Conservation (phyloP, 305 asterid species). For the Coffea humblotiana region DNA sequence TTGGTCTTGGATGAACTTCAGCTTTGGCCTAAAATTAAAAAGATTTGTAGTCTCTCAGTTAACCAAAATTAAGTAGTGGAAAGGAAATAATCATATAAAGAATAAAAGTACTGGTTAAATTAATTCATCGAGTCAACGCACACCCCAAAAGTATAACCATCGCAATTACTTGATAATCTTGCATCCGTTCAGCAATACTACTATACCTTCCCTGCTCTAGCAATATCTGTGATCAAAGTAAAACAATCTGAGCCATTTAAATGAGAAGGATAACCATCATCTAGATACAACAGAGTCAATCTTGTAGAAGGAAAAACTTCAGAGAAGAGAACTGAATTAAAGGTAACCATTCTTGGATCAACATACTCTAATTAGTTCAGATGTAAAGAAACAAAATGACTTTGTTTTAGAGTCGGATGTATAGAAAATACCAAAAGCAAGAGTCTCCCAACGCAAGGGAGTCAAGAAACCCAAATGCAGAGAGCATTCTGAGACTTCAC, state of each 20-base stretch:
- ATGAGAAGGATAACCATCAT: conserved; percentile 9
- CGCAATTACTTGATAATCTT: conserved; percentile 78
- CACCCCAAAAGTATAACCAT: conserved; percentile 88
- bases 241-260: conserved; percentile 8
- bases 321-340: not conserved
- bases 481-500: not conserved
- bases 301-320: not conserved
- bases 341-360: not conserved
- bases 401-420: not conserved
- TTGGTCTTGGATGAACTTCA: conserved; percentile 62
- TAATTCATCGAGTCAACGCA: conserved; percentile 6
- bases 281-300: not conserved
- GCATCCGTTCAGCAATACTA: conserved; percentile 66
- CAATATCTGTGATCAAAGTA: conserved; percentile 45
- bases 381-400: not conserved
- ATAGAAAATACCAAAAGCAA: not conserved
- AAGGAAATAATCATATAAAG: not conserved
- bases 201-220: conserved; percentile 58
- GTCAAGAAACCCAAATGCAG: not conserved
- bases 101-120: not conserved
- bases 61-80: not conserved
- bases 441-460: not conserved
- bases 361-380: not conserved
- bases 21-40: conserved; percentile 59
- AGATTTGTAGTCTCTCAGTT: not conserved